Evolutionary conservation across 225 moss, liverwort and hornwort species (phyloP).

Genomic region (Thuidium tamariscinum): DNA sequence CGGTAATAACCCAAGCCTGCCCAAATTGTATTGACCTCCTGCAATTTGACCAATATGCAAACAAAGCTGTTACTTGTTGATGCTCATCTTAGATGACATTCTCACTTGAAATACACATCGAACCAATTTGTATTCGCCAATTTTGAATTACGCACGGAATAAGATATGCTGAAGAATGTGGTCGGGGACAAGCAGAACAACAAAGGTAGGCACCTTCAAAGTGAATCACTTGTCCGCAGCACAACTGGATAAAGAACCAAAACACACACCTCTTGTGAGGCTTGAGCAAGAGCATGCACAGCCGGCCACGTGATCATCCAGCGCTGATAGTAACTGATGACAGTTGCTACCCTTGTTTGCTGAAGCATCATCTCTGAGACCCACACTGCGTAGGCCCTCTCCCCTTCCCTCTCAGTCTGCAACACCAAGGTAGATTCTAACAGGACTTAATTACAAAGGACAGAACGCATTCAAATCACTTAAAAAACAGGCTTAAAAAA

Average conservation of each 20-base stretch:
- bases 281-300: slow-evolving; percentile 67
- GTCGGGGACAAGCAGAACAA: not conserved
- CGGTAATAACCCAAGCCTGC: slow-evolving; percentile 97
- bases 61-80: not conserved
- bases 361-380: slow-evolving; percentile 98
- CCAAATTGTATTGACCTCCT: slow-evolving; percentile 91
- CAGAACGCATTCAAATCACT: not conserved
- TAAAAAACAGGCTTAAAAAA: not conserved
- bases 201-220: not conserved
- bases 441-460: not conserved
- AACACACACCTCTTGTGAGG: slow-evolving; percentile 71
- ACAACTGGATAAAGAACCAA: not conserved
- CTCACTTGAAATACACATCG: not conserved
- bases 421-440: slow-evolving; percentile 7
- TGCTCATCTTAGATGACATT: not conserved
- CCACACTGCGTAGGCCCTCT: slow-evolving; percentile 96
- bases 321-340: slow-evolving; percentile 69
- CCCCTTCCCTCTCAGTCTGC: slow-evolving; percentile 31
- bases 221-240: not conserved
- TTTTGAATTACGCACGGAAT: not conserved
- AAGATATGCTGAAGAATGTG: not conserved
- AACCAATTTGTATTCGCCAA: not conserved
- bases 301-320: slow-evolving; percentile 94
- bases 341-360: slow-evolving; percentile 89
- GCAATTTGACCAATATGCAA: slow-evolving; percentile 25